Base-by-base conservation (phyloP, 2,329 filamentous ascomycete species). In the Hypoxylon sp. region DNA sequence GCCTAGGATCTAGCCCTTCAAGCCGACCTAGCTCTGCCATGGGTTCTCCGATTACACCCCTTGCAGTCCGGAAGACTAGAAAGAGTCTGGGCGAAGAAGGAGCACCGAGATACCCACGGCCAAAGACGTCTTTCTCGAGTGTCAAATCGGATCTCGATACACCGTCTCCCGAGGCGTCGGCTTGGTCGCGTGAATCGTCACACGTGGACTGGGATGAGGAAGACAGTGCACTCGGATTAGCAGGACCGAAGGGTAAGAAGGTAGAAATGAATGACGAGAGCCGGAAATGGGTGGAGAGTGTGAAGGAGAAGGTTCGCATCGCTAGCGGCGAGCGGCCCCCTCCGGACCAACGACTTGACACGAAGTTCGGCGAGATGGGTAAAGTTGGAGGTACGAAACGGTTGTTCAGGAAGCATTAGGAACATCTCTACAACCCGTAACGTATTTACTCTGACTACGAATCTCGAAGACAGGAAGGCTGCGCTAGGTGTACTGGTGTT, bases 241-340 rank as follows among this genome's bases (percentile, higher is more conserved):
- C 90, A 0, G 91, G 91, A 0, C 91, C 91, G 1, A 87, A 85
- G 48, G 82, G 87, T 75, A 86, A 85, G 68, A 84, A 86, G 6
- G 85, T 87, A 11, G 86, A 83, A 73, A 91, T 88, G 79, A 91
- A 88, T 58, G 87, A 89, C 57, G 89, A 93, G 77, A 92, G 90
- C 73, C 83, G 87, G 60, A 88, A 89, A 39, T 95, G 92, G 92
- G 90, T 95, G 8, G 90, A 94, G 76, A 91, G 88, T 65, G 90
- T 95, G 80, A 90, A 93, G 79, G 90, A 92, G 72, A 90, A 92
- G 73, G 92, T 93, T 41, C 86, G 90, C 62, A 84, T 88, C 48
- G 90, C 88, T 63, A 91, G 89, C 72, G 85, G 85, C 58, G 88
- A 88, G 74, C 79, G 78, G 49, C 77, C 77, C 52, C 66, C 75